Conservation (phyloP, 2,329 filamentous ascomycete species). For the Trichophaea hybrida region DNA sequence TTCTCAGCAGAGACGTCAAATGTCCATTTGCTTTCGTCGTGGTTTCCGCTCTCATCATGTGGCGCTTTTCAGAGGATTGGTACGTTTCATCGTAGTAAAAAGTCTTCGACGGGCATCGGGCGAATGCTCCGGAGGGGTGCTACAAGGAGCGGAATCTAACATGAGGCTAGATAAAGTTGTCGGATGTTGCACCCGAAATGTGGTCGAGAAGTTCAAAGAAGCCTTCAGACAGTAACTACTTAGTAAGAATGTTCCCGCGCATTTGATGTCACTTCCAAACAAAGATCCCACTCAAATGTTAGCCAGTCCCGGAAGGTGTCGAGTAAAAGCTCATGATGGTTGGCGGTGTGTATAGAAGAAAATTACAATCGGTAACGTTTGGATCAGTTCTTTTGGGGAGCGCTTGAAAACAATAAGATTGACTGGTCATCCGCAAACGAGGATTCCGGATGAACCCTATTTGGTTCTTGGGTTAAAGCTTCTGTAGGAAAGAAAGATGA, state of each 20-base stretch:
- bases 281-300: too few relatives aligned
- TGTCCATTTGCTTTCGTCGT: too few relatives aligned
- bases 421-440: slow-evolving; percentile 37
- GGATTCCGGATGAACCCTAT: slow-evolving; percentile 38
- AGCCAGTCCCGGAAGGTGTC: slow-evolving; percentile 30
- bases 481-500: slow-evolving; percentile 35
- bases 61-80: too few relatives aligned
- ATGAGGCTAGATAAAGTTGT: slow-evolving; percentile 45
- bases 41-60: too few relatives aligned
- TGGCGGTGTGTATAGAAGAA: slow-evolving; percentile 6
- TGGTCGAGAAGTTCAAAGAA: slow-evolving; percentile 36
- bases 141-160: too few relatives aligned
- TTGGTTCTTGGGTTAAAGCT: slow-evolving; percentile 34
- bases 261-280: slow-evolving; percentile 44
- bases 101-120: too few relatives aligned
- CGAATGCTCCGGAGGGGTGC: too few relatives aligned
- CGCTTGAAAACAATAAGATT: slow-evolving; percentile 39
- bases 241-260: slow-evolving; percentile 41
- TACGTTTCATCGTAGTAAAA: too few relatives aligned
- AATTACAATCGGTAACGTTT: neutral
- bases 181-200: slow-evolving; percentile 46
- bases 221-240: slow-evolving; percentile 34
- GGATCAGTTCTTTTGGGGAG: slow-evolving; percentile 32
- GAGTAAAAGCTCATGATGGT: slow-evolving; percentile 25
- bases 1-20: too few relatives aligned